phyloP scores from a whole-genome alignment of 257 asterid genomes.

The Nicotiana noctiflora region DNA sequence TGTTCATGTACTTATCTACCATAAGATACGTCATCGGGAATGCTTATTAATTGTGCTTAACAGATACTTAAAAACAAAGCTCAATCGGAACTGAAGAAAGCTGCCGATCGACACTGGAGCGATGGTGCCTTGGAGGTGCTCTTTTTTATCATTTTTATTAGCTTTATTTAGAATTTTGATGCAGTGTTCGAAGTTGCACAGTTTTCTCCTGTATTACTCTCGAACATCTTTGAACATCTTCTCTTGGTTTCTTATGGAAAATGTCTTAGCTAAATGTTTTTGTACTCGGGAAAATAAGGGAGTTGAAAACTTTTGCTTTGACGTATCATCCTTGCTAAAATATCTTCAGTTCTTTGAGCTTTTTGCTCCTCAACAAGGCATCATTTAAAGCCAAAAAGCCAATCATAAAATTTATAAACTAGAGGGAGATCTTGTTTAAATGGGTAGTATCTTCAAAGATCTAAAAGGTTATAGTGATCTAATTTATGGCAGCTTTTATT shows the following conservation, averaged over 20 bases:
- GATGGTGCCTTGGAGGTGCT: constrained; percentile 63
- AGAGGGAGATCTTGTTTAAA: neutral
- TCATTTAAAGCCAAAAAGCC: neutral
- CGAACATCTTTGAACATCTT: neutral
- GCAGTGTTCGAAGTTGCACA: no score
- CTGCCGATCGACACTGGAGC: constrained; percentile 92
- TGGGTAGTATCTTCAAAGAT: neutral
- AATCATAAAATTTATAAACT: neutral
- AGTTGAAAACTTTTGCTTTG: no score
- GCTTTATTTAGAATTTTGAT: neutral
- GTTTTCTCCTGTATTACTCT: neutral
- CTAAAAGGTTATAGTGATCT: neutral
- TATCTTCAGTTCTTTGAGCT: no score
- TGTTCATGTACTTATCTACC: constrained; percentile 4
- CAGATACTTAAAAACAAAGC: constrained; percentile 76
- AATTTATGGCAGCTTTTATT: neutral
- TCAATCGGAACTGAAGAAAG: constrained; percentile 66
- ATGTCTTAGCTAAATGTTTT: neutral
- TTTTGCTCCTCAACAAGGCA: neutral
- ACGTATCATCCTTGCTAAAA: no score
- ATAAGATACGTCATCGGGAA: neutral
- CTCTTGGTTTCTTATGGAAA: neutral
- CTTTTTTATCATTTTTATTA: constrained; percentile 2
- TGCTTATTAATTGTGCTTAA: neutral
- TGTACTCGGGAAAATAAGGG: neutral